These are phyloP conservation scores for Eucalyptus erythrocorys DNA, from an alignment of 345 rosid genomes.

Conservation along the genomic window DNA sequence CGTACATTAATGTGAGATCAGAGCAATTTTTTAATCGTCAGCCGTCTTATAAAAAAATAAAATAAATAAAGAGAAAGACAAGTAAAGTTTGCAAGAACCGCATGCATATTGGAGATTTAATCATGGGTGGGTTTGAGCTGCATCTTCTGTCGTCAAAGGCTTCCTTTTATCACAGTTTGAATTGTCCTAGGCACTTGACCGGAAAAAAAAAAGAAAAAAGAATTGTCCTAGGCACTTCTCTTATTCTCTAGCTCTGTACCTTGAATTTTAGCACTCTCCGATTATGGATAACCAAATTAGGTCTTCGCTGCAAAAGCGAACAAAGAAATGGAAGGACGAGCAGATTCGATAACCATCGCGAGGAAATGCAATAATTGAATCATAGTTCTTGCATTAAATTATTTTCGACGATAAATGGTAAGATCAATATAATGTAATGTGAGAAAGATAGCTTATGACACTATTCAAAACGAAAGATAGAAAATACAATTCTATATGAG, in stretches of 20 bases:
- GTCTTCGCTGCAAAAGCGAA: neutral
- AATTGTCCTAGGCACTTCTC: neutral
- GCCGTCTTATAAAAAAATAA: rapidly evolving
- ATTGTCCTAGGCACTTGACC: neutral
- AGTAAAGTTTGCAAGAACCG: neutral
- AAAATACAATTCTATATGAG: neutral
- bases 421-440: neutral
- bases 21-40: neutral
- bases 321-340: neutral
- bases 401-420: neutral
- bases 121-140: neutral
- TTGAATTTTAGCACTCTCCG: neutral
- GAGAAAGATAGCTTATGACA: neutral
- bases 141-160: neutral
- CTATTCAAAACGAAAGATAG: neutral
- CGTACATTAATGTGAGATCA: neutral
- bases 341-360: rapidly evolving
- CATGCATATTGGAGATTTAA: neutral
- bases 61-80: neutral
- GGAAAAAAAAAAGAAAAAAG: no score
- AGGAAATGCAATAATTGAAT: neutral
- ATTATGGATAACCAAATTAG: neutral
- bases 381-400: neutral
- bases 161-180: neutral
- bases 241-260: neutral